Evolutionary conservation across 352 stramenopile species (phyloP).

Genomic region (Globisporangium yorkense): DNA sequence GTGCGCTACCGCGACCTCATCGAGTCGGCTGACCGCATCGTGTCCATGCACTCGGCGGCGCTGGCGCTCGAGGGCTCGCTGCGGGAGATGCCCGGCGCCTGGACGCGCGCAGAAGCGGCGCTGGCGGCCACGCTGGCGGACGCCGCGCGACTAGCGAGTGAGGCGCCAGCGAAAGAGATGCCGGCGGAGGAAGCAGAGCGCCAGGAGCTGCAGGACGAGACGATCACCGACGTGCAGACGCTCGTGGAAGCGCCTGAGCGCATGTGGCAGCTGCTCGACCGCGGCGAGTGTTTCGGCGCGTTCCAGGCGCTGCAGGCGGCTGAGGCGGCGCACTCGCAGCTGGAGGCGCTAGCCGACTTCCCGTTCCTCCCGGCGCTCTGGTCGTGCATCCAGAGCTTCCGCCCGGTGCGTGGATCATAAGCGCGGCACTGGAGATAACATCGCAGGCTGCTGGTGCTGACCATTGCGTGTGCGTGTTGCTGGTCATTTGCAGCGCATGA

Average conservation of each 20-base stretch:
- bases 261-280: slow-evolving; percentile 68
- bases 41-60: slow-evolving; percentile 88
- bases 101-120: slow-evolving; percentile 53
- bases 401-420: slow-evolving; percentile 21
- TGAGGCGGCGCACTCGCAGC: slow-evolving; percentile 21
- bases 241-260: slow-evolving; percentile 53
- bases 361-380: slow-evolving; percentile 66
- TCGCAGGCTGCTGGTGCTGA: background rate
- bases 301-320: slow-evolving; percentile 43
- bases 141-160: background rate
- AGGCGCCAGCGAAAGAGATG: no score
- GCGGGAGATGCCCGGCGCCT: slow-evolving; percentile 82
- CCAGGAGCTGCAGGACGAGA: background rate
- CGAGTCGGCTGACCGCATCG: slow-evolving; percentile 90
- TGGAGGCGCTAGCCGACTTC: slow-evolving; percentile 21
- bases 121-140: slow-evolving; percentile 26
- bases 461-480: background rate
- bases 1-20: slow-evolving; percentile 91
- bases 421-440: background rate
- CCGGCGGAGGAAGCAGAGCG: background rate
- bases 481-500: slow-evolving; percentile 30
- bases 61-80: slow-evolving; percentile 74
- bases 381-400: slow-evolving; percentile 64
- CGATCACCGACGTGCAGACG: slow-evolving; percentile 22
- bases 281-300: slow-evolving; percentile 46